These are phyloP conservation scores for Brasilioporus rufonigricans DNA, from an alignment of 768 basidiomycete genomes.

Conservation along the genomic window DNA sequence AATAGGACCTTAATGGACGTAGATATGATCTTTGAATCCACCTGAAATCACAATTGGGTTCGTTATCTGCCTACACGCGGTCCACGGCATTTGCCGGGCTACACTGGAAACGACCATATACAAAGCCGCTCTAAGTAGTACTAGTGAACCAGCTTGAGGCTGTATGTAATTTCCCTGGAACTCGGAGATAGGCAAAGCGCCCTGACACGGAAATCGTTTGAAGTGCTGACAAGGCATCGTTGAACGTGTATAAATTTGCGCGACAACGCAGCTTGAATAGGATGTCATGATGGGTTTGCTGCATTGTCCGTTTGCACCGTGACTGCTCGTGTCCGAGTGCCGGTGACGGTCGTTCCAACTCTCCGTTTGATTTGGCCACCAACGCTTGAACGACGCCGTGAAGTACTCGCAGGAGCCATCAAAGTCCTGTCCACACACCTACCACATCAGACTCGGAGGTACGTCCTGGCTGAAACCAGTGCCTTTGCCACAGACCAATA, in stretches of 20 bases:
- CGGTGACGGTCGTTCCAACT: not conserved
- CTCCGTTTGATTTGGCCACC: not conserved
- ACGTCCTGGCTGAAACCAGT: not conserved
- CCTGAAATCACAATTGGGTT: not conserved
- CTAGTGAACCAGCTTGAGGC: too few species aligned
- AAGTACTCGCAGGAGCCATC: not conserved
- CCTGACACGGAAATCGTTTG: not conserved
- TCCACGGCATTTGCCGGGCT: constrained; percentile 16
- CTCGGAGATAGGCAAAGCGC: too few species aligned
- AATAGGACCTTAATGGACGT: constrained; percentile 9
- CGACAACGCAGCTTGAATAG: too few species aligned
- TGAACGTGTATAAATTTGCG: not conserved
- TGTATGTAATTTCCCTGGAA: too few species aligned
- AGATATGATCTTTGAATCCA: not conserved
- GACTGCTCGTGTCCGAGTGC: too few species aligned
- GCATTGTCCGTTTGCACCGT: too few species aligned
- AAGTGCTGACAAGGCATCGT: not conserved
- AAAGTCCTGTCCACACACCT: not conserved
- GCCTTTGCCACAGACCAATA: constrained; percentile 16
- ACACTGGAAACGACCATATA: not conserved
- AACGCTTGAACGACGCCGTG: not conserved
- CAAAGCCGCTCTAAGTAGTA: too few species aligned
- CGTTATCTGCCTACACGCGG: not conserved
- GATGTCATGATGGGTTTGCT: not conserved
- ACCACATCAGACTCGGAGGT: not conserved